Base-by-base conservation (phyloP, 352 stramenopile genomes). In the Blastocystis sp. region DNA sequence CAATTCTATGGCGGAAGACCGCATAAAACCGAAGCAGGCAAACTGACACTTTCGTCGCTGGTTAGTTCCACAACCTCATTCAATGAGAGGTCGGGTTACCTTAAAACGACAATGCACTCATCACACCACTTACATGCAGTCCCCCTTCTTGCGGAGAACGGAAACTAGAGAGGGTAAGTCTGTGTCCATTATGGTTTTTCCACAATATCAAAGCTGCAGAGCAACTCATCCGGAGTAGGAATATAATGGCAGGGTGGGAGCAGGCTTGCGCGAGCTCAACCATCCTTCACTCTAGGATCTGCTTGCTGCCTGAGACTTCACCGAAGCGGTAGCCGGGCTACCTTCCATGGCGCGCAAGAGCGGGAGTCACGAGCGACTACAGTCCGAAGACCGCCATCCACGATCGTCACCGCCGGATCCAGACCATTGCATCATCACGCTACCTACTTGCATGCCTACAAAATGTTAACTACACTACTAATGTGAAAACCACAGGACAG, bases 181-280 rank as follows among this genome's bases (percentile, higher is more conserved):
- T 88, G 67, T 88, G 34, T 88, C 67, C 60, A 79, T 65, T 88
- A 88, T 88, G 78, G 78, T 82, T 82, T 82, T 70, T 82, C 74
- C 74, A 40, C 56, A 82, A 82, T 70, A 88, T 88, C 78, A 56
- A 65, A 17, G 78, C 62, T 88, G 67, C 78, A 88, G n/a, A 88
- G 78, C 67, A 88, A 79, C 78, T 88, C 78, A 76, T 88, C 78
- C 78, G 78, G 78, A 88, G 40, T 48, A 77, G 78, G 78, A 88
- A 88, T 88, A 88, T 88, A 88, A 65, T 79, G 62, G 67, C 56
- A 79, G 67, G 78, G 67, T 28, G 66, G 78, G 78, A 88, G 78
- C 78, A 88, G 56, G 64, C 64, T 79, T 79, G 65, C 78, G 28
- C 64, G 34, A 84, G 74, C 74, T 84, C 78, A 88, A 88, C 78